A percentile compares a stretch with the other conserved stretches of the same genome.
phyloP scores from a whole-genome alignment of 2,329 filamentous ascomycete genomes.

The Apiospora malaysiana region DNA sequence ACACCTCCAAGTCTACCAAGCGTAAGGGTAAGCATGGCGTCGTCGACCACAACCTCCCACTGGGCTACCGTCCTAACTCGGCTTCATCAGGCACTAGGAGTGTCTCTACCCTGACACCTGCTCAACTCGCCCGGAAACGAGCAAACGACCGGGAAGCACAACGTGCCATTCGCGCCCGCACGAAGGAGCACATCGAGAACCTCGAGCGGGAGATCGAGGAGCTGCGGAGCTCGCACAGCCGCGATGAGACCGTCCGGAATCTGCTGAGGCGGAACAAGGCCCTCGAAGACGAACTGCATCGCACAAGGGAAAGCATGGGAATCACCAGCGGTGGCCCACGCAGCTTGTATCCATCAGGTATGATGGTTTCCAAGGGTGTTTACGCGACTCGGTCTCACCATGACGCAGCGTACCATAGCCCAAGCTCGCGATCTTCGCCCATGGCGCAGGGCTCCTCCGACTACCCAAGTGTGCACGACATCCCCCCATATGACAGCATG shows the following conservation, averaged over 20 bases:
- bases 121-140: constrained; percentile 87
- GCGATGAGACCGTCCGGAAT: constrained; percentile 58
- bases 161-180: constrained; percentile 83
- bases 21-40: constrained; percentile 37
- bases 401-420: constrained; percentile 34
- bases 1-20: constrained; percentile 35
- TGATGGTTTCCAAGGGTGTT: constrained; percentile 18
- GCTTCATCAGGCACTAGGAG: constrained; percentile 66
- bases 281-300: constrained; percentile 58
- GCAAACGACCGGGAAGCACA: constrained; percentile 93
- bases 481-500: constrained; percentile 46
- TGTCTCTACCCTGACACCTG: constrained; percentile 85
- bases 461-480: constrained; percentile 51
- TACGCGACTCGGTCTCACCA: constrained; percentile 18
- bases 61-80: constrained; percentile 20
- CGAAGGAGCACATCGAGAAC: constrained; percentile 82
- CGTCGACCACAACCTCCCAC: background rate
- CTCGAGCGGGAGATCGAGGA: constrained; percentile 79
- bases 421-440: constrained; percentile 52
- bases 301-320: constrained; percentile 52
- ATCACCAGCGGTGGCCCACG: constrained; percentile 40
- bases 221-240: constrained; percentile 58
- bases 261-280: constrained; percentile 58
- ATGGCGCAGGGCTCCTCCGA: constrained; percentile 49
- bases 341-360: constrained; percentile 37